Evolutionary conservation across 2,329 filamentous ascomycete genomes (phyloP).

Genomic region (Domatiomyces globalis): DNA sequence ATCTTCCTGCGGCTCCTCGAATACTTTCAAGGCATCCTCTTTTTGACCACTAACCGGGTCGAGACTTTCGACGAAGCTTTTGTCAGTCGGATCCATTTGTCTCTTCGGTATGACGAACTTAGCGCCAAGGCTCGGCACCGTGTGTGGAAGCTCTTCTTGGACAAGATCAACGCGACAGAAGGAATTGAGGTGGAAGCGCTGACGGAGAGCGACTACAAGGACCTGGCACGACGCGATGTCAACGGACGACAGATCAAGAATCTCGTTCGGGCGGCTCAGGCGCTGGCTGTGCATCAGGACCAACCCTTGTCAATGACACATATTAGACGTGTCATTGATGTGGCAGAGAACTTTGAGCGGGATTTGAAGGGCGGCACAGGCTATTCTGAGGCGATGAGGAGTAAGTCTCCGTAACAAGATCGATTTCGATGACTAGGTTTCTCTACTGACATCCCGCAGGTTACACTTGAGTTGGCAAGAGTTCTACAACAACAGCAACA

Average conservation of each 20-base stretch:
- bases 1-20: slow-evolving; percentile 78
- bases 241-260: slow-evolving; percentile 78
- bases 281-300: slow-evolving; percentile 62
- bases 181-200: slow-evolving; percentile 38
- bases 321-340: slow-evolving; percentile 68
- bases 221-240: slow-evolving; percentile 52
- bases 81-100: slow-evolving; percentile 63
- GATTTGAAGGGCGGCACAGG: slow-evolving; percentile 70
- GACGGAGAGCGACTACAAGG: slow-evolving; percentile 30
- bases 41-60: slow-evolving; percentile 78
- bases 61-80: slow-evolving; percentile 83
- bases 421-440: neutral
- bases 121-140: slow-evolving; percentile 56
- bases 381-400: slow-evolving; percentile 71
- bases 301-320: slow-evolving; percentile 62
- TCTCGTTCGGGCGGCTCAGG: slow-evolving; percentile 67
- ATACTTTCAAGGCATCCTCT: slow-evolving; percentile 83
- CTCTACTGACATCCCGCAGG: slow-evolving; percentile 8
- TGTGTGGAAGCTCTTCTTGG: slow-evolving; percentile 75
- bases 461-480: slow-evolving; percentile 7
- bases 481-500: neutral
- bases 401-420: slow-evolving; percentile 36
- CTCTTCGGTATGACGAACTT: slow-evolving; percentile 64
- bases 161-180: slow-evolving; percentile 53
- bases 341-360: slow-evolving; percentile 66